A percentile compares a stretch with the other conserved stretches of the same genome.
Evolutionary conservation across 148 eudicot species (phyloP).

Genomic region (Cornus florida): DNA sequence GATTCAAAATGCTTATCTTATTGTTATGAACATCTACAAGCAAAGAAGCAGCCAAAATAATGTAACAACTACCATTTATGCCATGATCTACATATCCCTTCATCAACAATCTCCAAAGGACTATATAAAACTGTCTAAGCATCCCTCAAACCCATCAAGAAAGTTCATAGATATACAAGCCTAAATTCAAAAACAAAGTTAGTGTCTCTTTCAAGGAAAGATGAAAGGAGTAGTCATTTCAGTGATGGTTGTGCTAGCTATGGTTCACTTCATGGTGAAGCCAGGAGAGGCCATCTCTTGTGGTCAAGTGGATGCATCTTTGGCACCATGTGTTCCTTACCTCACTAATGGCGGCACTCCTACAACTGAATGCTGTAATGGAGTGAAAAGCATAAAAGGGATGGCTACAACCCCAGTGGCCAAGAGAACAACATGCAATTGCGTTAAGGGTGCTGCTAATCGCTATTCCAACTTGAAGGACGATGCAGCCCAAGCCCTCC

Average conservation of each 20-base stretch:
- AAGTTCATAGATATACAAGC: too few relatives aligned
- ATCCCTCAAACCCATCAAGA: neutral
- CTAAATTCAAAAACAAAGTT: too few relatives aligned
- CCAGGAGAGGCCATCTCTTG: conserved; percentile 11
- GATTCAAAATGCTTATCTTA: neutral
- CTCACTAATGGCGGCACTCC: conserved; percentile 12
- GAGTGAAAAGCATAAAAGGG: conserved; percentile 9
- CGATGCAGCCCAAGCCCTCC: conserved; percentile 16
- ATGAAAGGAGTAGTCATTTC: too few relatives aligned
- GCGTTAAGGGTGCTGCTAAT: conserved; percentile 21
- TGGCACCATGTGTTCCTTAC: conserved; percentile 12
- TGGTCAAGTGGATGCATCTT: neutral
- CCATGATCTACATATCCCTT: neutral
- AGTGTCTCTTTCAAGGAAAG: too few relatives aligned
- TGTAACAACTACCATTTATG: conserved; percentile 1
- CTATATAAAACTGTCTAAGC: conserved; percentile 6
- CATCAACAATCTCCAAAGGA: neutral
- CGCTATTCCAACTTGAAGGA: conserved; percentile 14
- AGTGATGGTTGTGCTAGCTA: too few relatives aligned
- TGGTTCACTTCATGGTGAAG: neutral
- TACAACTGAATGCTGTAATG: conserved; percentile 9
- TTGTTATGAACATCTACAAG: conserved; percentile 9
- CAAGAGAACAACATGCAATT: conserved; percentile 14
- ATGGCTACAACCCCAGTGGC: conserved; percentile 6
- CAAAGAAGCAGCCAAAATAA: conserved; percentile 13